phyloP scores from a whole-genome alignment of 495 filamentous ascomycete species.

The Xylona heveae region DNA sequence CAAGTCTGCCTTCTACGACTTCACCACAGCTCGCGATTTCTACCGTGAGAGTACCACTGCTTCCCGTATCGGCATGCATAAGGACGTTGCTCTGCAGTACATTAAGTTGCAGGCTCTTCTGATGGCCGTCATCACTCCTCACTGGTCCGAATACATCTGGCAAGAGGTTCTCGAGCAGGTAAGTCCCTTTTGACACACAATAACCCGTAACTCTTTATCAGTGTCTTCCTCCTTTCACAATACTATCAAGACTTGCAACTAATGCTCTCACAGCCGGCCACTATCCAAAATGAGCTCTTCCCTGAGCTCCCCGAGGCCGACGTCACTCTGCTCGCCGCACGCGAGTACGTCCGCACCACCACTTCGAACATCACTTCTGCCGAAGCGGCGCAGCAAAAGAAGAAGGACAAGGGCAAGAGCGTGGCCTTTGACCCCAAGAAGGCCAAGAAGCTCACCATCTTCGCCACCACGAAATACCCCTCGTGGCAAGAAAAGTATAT shows the following conservation, averaged over 20 bases:
- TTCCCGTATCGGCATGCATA: constrained; percentile 65
- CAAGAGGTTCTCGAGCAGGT: constrained; percentile 65
- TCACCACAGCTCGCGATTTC: constrained; percentile 64
- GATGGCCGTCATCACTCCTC: constrained; percentile 62
- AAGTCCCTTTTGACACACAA: constrained; percentile 4
- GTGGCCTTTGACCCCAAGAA: constrained; percentile 67
- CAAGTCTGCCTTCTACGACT: constrained; percentile 78
- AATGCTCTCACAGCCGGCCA: constrained; percentile 20
- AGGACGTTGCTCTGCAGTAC: constrained; percentile 51
- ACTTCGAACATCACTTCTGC: constrained; percentile 65
- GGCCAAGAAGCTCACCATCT: constrained; percentile 82
- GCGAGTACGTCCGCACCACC: constrained; percentile 59
- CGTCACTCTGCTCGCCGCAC: constrained; percentile 44
- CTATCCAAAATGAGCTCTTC: constrained; percentile 62
- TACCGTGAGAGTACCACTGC: constrained; percentile 66
- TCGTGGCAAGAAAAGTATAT: constrained; percentile 86
- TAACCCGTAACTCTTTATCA: too few species aligned
- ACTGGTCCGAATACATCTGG: constrained; percentile 93
- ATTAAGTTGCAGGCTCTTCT: constrained; percentile 73
- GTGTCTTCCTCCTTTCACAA: too few species aligned
- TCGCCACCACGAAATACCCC: constrained; percentile 54
- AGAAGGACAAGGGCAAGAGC: constrained; percentile 75
- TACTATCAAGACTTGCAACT: constrained; percentile 9
- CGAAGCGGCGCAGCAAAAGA: constrained; percentile 59
- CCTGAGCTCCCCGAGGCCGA: constrained; percentile 44